These are phyloP conservation scores for Stagonosporopsis chrysanthemi DNA, from an alignment of 2,329 filamentous ascomycete species.

Conservation along the genomic window DNA sequence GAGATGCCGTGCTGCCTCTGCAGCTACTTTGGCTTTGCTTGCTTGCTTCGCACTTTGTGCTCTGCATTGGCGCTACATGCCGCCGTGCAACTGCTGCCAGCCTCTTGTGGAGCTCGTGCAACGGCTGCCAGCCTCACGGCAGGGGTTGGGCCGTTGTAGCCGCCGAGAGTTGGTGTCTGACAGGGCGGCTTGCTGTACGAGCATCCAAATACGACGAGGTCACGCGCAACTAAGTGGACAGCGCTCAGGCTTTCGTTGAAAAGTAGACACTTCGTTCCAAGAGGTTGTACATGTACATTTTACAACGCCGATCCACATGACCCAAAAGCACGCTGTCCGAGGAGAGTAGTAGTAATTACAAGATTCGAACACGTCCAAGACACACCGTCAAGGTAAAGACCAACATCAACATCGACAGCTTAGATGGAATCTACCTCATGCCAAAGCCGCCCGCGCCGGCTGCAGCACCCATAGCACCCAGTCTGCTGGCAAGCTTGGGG, in stretches of 20 bases:
- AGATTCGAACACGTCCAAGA: conserved; percentile 4
- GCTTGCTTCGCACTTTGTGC: neutral
- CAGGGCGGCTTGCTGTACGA: neutral
- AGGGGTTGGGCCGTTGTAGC: neutral
- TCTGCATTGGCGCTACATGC: neutral
- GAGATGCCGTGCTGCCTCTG: neutral
- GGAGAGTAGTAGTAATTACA: conserved; percentile 18
- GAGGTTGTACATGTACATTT: conserved; percentile 17
- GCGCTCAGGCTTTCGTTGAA: neutral
- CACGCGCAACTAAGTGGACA: neutral
- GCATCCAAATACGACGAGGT: neutral
- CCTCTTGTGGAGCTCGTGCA: neutral
- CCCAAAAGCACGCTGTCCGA: conserved; percentile 2
- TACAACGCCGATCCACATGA: conserved; percentile 14
- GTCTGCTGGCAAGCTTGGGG: conserved; percentile 57
- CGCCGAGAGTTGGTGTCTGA: neutral
- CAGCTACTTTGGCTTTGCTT: neutral
- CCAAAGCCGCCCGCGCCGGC: conserved; percentile 38
- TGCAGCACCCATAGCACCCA: conserved; percentile 56
- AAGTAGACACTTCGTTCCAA: conserved; percentile 5
- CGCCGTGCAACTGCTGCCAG: neutral
- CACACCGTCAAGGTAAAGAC: neutral
- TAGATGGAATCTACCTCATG: conserved; percentile 39
- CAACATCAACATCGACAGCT: neutral
- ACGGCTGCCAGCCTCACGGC: neutral